Conservation (phyloP, 257 asterid genomes). For the Gentiana dahurica region DNA sequence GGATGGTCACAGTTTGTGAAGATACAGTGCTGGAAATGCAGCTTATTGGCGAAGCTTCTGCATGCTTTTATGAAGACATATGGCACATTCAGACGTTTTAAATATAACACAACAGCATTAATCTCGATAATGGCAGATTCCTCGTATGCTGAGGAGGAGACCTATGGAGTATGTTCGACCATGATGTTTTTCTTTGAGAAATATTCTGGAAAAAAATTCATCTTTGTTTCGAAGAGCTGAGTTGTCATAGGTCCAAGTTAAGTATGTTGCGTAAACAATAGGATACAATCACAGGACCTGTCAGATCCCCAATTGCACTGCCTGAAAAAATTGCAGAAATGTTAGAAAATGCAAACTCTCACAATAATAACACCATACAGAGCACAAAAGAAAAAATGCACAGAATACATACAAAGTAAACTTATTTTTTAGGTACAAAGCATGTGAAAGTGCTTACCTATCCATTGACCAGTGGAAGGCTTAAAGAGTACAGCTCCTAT, state of each 20-base stretch:
- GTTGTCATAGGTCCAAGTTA: conserved; percentile 21
- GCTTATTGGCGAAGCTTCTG: too few species aligned
- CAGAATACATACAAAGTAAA: too few species aligned
- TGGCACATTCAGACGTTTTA: too few species aligned
- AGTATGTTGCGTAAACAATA: conserved; percentile 39
- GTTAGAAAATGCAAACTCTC: background rate
- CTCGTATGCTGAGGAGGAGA: too few species aligned
- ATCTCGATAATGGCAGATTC: too few species aligned
- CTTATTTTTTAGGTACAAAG: background rate
- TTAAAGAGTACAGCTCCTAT: conserved; percentile 51
- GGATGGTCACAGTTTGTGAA: too few species aligned
- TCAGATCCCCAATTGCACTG: conserved; percentile 67
- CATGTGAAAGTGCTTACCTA: conserved; percentile 33
- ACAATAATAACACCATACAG: too few species aligned
- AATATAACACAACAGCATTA: too few species aligned
- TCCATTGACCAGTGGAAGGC: conserved; percentile 92
- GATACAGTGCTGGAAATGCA: too few species aligned
- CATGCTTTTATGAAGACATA: too few species aligned
- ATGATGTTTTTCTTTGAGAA: too few species aligned
- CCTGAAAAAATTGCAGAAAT: conserved; percentile 33
- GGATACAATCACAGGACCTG: conserved; percentile 60
- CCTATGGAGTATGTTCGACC: too few species aligned
- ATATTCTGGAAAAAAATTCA: background rate
- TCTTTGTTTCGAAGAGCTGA: background rate
- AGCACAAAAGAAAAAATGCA: background rate